These are phyloP conservation scores for Exserohilum turcica DNA, from an alignment of 2,329 filamentous ascomycete species.

Conservation along the genomic window DNA sequence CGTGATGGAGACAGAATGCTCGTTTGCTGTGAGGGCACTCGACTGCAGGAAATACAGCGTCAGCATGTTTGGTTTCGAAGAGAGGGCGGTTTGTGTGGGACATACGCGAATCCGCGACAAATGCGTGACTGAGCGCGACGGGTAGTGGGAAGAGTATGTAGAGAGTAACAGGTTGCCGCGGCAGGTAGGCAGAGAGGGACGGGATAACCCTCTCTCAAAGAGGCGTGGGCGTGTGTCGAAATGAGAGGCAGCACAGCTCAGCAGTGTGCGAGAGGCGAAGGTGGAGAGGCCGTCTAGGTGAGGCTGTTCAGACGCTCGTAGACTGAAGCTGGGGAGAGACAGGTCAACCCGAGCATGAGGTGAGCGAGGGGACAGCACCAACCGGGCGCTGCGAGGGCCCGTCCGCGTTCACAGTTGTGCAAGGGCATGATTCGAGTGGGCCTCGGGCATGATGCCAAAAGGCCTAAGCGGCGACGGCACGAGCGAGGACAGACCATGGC, in stretches of 20 bases:
- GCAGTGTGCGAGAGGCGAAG: constrained; percentile 36
- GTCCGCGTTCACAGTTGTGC: constrained; percentile 27
- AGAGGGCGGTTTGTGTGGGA: constrained; percentile 16
- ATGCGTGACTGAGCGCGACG: constrained; percentile 18
- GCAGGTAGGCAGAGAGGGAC: constrained; percentile 28
- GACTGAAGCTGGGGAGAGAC: constrained; percentile 35
- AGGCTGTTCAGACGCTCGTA: constrained; percentile 40
- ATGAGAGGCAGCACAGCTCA: constrained; percentile 46
- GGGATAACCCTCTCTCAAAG: constrained; percentile 45
- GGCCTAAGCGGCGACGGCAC: constrained; percentile 29
- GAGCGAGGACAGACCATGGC: constrained; percentile 23
- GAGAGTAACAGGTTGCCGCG: constrained; percentile 16
- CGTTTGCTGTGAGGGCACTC: constrained; percentile 5
- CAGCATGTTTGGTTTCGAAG: constrained; percentile 21
- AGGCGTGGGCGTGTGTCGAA: constrained; percentile 30
- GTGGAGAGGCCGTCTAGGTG: constrained; percentile 22
- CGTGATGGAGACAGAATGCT: not conserved
- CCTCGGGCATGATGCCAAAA: constrained; percentile 23
- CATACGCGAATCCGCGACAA: constrained; percentile 32
- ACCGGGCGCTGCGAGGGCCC: constrained; percentile 28
- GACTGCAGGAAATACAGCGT: constrained; percentile 22
- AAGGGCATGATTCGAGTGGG: constrained; percentile 28
- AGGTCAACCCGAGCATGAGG: constrained; percentile 17
- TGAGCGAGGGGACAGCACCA: constrained; percentile 30
- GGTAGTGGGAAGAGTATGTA: constrained; percentile 15